phyloP scores from a whole-genome alignment of 2,329 filamentous ascomycete species.

The Alternaria longipes region DNA sequence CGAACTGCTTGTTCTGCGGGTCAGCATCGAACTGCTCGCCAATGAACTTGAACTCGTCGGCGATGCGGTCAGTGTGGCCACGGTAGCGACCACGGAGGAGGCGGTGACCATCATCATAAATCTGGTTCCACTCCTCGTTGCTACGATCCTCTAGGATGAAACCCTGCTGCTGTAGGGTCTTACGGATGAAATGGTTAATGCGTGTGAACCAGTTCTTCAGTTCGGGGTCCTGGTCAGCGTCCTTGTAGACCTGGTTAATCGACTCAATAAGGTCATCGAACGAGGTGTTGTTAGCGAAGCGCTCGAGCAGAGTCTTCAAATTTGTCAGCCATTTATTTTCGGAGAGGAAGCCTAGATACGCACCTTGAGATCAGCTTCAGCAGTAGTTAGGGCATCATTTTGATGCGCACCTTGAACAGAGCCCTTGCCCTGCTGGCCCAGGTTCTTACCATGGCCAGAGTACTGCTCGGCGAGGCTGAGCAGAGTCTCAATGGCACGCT shows the following conservation, averaged over 20 bases:
- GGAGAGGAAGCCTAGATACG: slow-evolving; percentile 53
- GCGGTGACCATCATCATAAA: slow-evolving; percentile 87
- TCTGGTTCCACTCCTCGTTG: slow-evolving; percentile 80
- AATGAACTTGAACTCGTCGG: slow-evolving; percentile 91
- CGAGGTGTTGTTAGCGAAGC: slow-evolving; percentile 94
- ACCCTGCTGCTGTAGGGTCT: slow-evolving; percentile 86
- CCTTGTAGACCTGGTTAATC: slow-evolving; percentile 84
- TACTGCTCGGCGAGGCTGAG: slow-evolving; percentile 87
- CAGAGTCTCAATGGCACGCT: slow-evolving; percentile 88
- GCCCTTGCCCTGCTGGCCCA: slow-evolving; percentile 71
- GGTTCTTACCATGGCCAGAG: slow-evolving; percentile 72
- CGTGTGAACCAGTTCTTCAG: slow-evolving; percentile 89
- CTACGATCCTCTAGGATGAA: slow-evolving; percentile 86
- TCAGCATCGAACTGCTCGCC: slow-evolving; percentile 90
- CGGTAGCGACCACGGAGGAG: slow-evolving; percentile 90
- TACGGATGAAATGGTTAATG: slow-evolving; percentile 79
- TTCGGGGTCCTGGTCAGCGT: slow-evolving; percentile 86
- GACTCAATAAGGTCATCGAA: slow-evolving; percentile 85
- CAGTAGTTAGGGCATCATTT: slow-evolving; percentile 70
- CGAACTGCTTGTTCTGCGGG: slow-evolving; percentile 83
- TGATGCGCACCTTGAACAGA: slow-evolving; percentile 76
- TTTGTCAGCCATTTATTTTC: slow-evolving; percentile 60
- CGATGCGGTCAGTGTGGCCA: slow-evolving; percentile 81
- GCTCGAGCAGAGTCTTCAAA: slow-evolving; percentile 82
- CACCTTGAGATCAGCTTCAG: slow-evolving; percentile 82